Conservation (phyloP, 2,329 filamentous ascomycete genomes). For the Colletotrichum karsti region DNA sequence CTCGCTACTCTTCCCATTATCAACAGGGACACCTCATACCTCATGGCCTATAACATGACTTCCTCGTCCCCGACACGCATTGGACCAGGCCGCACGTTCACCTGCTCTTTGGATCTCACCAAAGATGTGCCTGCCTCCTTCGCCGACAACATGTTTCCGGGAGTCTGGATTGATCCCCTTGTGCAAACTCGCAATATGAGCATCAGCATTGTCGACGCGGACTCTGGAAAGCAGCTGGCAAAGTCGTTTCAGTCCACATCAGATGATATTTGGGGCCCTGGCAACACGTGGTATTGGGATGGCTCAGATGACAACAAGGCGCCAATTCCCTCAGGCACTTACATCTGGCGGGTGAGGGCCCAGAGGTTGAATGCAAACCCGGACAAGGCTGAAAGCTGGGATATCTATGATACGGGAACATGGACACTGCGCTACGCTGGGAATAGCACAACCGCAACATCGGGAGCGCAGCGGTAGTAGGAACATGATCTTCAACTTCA, state of each 20-base stretch:
- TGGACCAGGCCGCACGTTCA: background rate
- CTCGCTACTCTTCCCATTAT: background rate
- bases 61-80: background rate
- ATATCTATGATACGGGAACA: background rate
- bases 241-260: background rate
- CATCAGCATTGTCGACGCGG: background rate
- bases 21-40: background rate
- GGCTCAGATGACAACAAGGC: slow-evolving; percentile 9
- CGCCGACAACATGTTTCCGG: background rate
- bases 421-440: slow-evolving; percentile 7
- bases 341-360: background rate
- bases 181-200: background rate
- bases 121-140: background rate
- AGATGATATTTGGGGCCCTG: background rate
- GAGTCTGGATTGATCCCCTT: background rate
- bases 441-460: too few species aligned
- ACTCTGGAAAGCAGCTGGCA: background rate
- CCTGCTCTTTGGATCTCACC: background rate
- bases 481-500: too few species aligned
- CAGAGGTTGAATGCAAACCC: background rate
- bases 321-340: background rate
- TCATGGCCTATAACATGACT: background rate
- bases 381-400: background rate
- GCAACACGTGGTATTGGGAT: slow-evolving; percentile 4
- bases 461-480: too few species aligned